Evolutionary conservation across 352 stramenopile genomes (phyloP), one percentile per base, ranked within the genome.

Genomic region (Lagenidium sp.): DNA sequence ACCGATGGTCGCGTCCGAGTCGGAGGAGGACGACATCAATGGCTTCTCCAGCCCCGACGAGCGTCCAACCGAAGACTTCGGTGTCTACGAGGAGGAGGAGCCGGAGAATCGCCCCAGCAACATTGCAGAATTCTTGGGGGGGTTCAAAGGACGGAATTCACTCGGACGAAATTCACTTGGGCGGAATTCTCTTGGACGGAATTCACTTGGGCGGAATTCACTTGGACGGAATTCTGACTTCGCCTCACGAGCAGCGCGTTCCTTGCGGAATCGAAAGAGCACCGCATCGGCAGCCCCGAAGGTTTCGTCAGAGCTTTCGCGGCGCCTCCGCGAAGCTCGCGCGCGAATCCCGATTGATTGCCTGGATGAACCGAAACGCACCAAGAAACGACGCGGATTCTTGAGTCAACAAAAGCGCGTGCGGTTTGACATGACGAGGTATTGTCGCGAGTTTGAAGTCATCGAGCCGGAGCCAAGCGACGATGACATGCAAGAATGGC

Each of bases 361-460:
- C 7, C 55, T 45, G 3, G 53, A 44, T 25, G 53, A 62, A 11
- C 53, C 47, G 1, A 45, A 34, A 0, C 20, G 44, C 4, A 36
- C 36, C 22, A 45, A 36, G 4, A 59, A 60, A 30, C 50, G 53
- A 18, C 41, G 46, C 15, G 43, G 41, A 5, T 68, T 65, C 23
- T 34, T 53, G 1, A 26, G 34, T 12, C 34, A 32, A 3, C 29
- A 28, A 10, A 62, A 57, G 39, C 47, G 47, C 25, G 53, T 56
- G 30, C 52, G 58, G 12, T 62, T 63, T 15, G 49, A 62, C 40
- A 55, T 62, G 47, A 51, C 40, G 12, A 36, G 20, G 11, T 62
- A 62, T 34, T 44, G 30, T 21, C 58, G 58, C 16, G 55, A 63
- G 44, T 68, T 68, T 51, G 59, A 68, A 15, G 59, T 65, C 16